Evolutionary conservation across 148 eudicot species (phyloP), one percentile per base, ranked within the genome.

Genomic region (Euryodendron excelsum): DNA sequence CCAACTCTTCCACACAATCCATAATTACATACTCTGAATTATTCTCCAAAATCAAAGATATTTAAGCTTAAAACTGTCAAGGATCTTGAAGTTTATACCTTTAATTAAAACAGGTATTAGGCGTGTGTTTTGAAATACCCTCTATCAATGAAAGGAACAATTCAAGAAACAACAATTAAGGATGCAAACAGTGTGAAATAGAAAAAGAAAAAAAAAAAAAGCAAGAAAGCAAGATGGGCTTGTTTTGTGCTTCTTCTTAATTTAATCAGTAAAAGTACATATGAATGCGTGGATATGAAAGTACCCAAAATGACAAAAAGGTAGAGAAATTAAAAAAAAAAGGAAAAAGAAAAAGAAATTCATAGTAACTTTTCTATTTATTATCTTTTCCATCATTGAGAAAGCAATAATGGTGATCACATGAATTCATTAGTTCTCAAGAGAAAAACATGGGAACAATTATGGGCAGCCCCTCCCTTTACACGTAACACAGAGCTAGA

Each of bases 321-420:
- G 20, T 31, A 69, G 18, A 39, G 15, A 65, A 63, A 80, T 31
- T 58, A n/a, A n/a, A n/a, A n/a, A n/a, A n/a, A n/a, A n/a, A n/a
- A n/a, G n/a, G n/a, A n/a, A n/a, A n/a, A 56, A 67, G 20, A 75
- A 75, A 69, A 50, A 23, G 11, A 13, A 21, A n/a, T 9, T n/a
- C 33, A 30, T 18, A 77, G 9, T 58, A 33, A 34, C 47, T 67
- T 41, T 45, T 39, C 45, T 61, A 61, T 27, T 63, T 66, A 13
- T 69, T 62, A 34, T n/a, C 41, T 61, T 25, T 37, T 55, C 75
- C 75, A 70, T 80, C 53, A 85, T 78, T 80, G 72, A 80, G 79
- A 76, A 79, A 53, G 84, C 87, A 88, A 91, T 91, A 82, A 91
- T 91, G 90, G 90, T 66, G 81, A 84, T 87, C 94, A 91, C 89